These are phyloP conservation scores for Kazachstania psychrophila DNA, from an alignment of 805 yeast genomes.

Conservation along the genomic window DNA sequence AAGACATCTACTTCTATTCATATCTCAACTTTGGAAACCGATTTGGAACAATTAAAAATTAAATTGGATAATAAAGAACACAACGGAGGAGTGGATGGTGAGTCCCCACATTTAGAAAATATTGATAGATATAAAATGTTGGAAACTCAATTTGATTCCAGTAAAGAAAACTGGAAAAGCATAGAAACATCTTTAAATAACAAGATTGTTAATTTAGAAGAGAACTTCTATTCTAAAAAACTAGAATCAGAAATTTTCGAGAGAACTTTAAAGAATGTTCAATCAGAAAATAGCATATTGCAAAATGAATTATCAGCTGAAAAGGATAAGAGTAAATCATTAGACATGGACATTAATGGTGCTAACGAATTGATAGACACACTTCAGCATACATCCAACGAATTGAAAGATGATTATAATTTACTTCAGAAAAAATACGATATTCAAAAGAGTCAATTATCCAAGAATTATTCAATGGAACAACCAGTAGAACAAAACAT, in stretches of 20 bases:
- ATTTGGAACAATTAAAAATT: conserved; percentile 58
- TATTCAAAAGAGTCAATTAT: conserved; percentile 20
- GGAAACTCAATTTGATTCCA: conserved; percentile 63
- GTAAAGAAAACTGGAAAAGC: conserved; percentile 74
- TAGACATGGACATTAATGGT: too few relatives aligned
- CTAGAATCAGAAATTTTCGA: not conserved
- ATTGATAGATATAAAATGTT: conserved; percentile 32
- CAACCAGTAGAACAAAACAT: not conserved
- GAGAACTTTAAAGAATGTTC: conserved; percentile 4
- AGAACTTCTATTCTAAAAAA: conserved; percentile 1
- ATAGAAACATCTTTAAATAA: conserved; percentile 58
- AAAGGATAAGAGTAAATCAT: not conserved
- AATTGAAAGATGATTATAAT: conserved; percentile 23
- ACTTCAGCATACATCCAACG: conserved; percentile 12
- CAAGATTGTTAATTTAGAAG: conserved; percentile 28
- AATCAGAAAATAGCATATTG: conserved; percentile 7
- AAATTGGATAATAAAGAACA: conserved; percentile 40
- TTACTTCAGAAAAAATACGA: conserved; percentile 21
- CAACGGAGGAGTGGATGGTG: not conserved
- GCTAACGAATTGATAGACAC: too few relatives aligned
- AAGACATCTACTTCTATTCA: conserved; percentile 35
- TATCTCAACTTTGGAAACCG: conserved; percentile 52
- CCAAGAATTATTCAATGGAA: conserved; percentile 5
- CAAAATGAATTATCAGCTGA: conserved; percentile 5
- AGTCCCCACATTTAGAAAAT: not conserved